Percentiles rank a stretch among this genome's conserved stretches.
These are phyloP conservation scores for Luzula sylvatica DNA, from an alignment of 176 grass and related monocot species.

Conservation along the genomic window DNA sequence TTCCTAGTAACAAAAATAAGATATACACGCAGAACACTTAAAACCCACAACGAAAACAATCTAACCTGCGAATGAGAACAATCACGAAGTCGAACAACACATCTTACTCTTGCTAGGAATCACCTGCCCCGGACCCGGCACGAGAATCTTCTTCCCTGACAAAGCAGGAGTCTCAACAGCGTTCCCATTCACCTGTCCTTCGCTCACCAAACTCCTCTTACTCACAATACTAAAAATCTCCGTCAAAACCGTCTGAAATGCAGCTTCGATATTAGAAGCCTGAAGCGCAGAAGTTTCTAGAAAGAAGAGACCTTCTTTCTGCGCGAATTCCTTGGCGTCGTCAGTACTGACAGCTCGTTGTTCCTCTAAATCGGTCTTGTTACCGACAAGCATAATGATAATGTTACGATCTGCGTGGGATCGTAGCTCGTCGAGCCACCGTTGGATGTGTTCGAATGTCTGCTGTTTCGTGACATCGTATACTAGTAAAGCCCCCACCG, in stretches of 20 bases:
- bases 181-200: slow-evolving; percentile 24
- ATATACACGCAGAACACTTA: no score
- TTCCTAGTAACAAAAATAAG: background rate
- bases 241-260: slow-evolving; percentile 55
- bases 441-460: slow-evolving; percentile 69
- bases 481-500: slow-evolving; percentile 50
- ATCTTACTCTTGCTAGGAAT: slow-evolving; percentile 13
- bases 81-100: slow-evolving; percentile 16
- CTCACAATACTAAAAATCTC: slow-evolving; percentile 65
- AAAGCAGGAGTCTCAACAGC: slow-evolving; percentile 12
- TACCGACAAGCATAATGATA: slow-evolving; percentile 70
- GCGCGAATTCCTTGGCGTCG: slow-evolving; percentile 59
- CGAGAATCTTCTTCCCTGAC: slow-evolving; percentile 17
- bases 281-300: slow-evolving; percentile 57
- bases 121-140: slow-evolving; percentile 16
- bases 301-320: slow-evolving; percentile 71
- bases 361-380: slow-evolving; percentile 63
- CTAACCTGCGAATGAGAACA: background rate
- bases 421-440: slow-evolving; percentile 66
- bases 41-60: no score
- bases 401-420: slow-evolving; percentile 69
- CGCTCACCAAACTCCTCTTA: slow-evolving; percentile 43
- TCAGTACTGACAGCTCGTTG: slow-evolving; percentile 40
- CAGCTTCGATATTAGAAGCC: slow-evolving; percentile 46
- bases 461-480: slow-evolving; percentile 67